Evolutionary conservation across 352 stramenopile genomes (phyloP).

Genomic region (Globisporangium cylindrosporum): DNA sequence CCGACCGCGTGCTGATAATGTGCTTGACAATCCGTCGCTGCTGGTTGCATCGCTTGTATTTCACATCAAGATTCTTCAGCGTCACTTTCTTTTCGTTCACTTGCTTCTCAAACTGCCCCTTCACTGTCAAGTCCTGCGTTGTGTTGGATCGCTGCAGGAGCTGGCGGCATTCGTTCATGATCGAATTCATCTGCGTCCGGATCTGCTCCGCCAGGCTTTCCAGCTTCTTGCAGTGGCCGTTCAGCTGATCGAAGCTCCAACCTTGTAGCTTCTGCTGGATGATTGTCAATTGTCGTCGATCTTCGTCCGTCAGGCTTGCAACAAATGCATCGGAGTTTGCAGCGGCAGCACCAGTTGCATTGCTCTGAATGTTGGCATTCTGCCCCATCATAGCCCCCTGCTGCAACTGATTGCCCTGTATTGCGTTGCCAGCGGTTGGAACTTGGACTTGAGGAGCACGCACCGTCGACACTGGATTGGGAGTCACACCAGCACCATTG

Average conservation of each 20-base stretch:
- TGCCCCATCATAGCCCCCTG: neutral
- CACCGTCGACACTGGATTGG: neutral
- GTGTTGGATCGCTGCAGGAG: conserved; percentile 73
- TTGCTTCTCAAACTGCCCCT: conserved; percentile 63
- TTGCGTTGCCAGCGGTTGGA: neutral
- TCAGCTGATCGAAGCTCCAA: conserved; percentile 71
- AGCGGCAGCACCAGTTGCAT: neutral
- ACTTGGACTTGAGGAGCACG: neutral
- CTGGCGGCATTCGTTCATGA: conserved; percentile 82
- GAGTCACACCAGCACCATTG: neutral
- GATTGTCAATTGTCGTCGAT: conserved; percentile 63
- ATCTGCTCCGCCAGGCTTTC: conserved; percentile 81
- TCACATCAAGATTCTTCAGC: conserved; percentile 74
- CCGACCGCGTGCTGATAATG: conserved; percentile 56
- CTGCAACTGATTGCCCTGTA: conserved; percentile 1
- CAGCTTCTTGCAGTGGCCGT: conserved; percentile 76
- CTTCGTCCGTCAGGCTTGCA: conserved; percentile 57
- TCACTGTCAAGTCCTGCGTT: conserved; percentile 58
- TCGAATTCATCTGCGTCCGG: conserved; percentile 71
- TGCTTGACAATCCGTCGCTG: conserved; percentile 82
- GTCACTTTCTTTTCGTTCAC: conserved; percentile 67
- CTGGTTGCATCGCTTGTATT: conserved; percentile 76
- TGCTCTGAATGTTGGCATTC: conserved; percentile 1
- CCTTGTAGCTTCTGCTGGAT: conserved; percentile 73
- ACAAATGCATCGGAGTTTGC: conserved; percentile 22